phyloP scores from a whole-genome alignment of 768 basidiomycete species.

The Cyathus striatus region DNA sequence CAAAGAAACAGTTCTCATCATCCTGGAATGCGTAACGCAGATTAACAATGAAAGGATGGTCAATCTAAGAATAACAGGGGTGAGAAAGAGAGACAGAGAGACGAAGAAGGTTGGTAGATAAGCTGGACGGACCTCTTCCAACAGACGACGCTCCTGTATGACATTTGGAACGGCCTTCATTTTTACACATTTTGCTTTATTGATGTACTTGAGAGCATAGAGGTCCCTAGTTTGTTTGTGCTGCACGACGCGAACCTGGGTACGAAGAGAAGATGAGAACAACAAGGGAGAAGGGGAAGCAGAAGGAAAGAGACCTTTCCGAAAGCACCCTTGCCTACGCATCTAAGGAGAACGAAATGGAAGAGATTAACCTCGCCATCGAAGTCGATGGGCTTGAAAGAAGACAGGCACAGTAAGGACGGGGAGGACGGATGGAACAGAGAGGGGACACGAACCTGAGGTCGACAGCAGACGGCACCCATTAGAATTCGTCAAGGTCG shows the following conservation, averaged over 20 bases:
- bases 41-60: constrained; percentile 94
- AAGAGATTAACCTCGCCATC: constrained; percentile 95
- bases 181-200: constrained; percentile 95
- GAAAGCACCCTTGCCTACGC: constrained; percentile 98
- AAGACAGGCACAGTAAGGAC: constrained; percentile 5
- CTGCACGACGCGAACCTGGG: constrained; percentile 95
- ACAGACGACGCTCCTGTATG: constrained; percentile 88
- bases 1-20: constrained; percentile 98
- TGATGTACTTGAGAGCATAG: constrained; percentile 99
- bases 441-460: constrained; percentile 46
- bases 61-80: constrained; percentile 54
- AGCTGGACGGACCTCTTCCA: constrained; percentile 92
- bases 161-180: constrained; percentile 99
- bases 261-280: constrained; percentile 8
- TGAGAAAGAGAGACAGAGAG: constrained; percentile 1
- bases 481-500: constrained; percentile 40
- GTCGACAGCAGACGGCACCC: constrained; percentile 85
- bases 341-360: constrained; percentile 90
- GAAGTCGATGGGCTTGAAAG: constrained; percentile 92
- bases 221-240: constrained; percentile 97
- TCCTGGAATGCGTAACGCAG: constrained; percentile 96
- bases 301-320: constrained; percentile 67
- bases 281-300: constrained; percentile 1
- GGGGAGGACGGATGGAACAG: background rate
- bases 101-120: constrained; percentile 4